Percentiles rank a stretch among this genome's conserved stretches.
These are phyloP conservation scores for Trichoderma sp. DNA, from an alignment of 2,329 filamentous ascomycete species.

Conservation along the genomic window DNA sequence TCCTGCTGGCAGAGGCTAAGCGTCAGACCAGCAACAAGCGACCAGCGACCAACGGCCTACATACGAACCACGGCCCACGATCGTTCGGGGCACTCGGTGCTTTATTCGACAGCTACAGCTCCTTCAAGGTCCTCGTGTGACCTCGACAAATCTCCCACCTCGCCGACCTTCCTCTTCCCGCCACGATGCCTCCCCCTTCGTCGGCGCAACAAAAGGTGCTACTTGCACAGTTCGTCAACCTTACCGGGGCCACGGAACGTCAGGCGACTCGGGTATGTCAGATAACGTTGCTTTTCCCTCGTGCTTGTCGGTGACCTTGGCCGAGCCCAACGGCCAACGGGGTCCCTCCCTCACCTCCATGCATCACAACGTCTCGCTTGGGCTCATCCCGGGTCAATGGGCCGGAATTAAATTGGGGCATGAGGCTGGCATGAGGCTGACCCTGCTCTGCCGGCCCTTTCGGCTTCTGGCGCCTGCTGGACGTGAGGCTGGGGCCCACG, in stretches of 20 bases:
- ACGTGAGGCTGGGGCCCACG: not conserved
- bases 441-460: not conserved
- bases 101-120: constrained; percentile 2
- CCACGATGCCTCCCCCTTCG: constrained; percentile 37
- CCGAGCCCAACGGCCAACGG: not conserved
- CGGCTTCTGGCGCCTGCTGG: constrained; percentile 17
- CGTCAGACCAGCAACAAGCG: not conserved
- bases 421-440: constrained; percentile 19
- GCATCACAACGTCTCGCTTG: constrained; percentile 10
- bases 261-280: constrained; percentile 44
- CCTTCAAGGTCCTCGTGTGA: constrained; percentile 12
- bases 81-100: not conserved
- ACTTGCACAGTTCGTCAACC: constrained; percentile 41
- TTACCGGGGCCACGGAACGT: constrained; percentile 45
- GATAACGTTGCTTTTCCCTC: constrained; percentile 6
- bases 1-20: constrained; percentile 3
- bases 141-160: not conserved
- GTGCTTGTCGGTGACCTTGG: not conserved
- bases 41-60: not conserved
- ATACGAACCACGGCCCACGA: not conserved
- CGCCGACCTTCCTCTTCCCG: constrained; percentile 17
- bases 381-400: constrained; percentile 16
- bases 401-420: constrained; percentile 14
- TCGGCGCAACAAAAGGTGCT: constrained; percentile 40
- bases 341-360: not conserved